Evolutionary conservation across 1,284 basidiomycete genomes (phyloP).

Genomic region (Polyporus tsugae): DNA sequence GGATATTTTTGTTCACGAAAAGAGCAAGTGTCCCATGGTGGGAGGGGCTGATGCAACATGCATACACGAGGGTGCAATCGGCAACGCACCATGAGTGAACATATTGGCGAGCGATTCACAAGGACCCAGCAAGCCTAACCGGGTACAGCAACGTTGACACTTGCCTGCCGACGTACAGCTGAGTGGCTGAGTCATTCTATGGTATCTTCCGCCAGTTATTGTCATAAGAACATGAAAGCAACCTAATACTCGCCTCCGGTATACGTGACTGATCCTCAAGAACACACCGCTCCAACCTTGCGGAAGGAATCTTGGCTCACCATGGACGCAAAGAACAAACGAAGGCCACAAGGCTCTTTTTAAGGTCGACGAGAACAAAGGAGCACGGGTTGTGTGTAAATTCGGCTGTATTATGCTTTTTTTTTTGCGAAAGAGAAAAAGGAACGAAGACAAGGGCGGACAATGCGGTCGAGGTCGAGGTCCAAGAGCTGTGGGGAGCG

Average conservation of each 20-base stretch:
- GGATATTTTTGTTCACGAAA: neutral
- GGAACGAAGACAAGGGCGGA: neutral
- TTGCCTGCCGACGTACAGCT: too few relatives aligned
- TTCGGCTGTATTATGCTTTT: neutral
- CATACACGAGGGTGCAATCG: neutral
- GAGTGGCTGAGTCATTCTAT: too few relatives aligned
- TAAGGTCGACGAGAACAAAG: neutral
- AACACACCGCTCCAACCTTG: too few relatives aligned
- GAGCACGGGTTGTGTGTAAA: neutral
- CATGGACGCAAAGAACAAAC: neutral
- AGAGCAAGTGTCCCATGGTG: neutral
- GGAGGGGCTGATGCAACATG: neutral
- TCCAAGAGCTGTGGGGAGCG: neutral
- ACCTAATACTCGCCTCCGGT: neutral
- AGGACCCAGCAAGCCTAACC: too few relatives aligned
- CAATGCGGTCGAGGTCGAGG: neutral
- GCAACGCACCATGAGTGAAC: too few relatives aligned
- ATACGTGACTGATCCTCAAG: neutral
- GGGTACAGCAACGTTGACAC: too few relatives aligned
- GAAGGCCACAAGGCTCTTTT: neutral
- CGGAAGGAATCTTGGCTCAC: too few relatives aligned
- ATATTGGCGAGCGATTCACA: too few relatives aligned
- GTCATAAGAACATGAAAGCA: too few relatives aligned
- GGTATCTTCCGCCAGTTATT: too few relatives aligned
- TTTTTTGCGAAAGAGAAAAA: neutral